Base-by-base conservation (phyloP, 2,329 filamentous ascomycete species). In the Sarocladium kiliense region DNA sequence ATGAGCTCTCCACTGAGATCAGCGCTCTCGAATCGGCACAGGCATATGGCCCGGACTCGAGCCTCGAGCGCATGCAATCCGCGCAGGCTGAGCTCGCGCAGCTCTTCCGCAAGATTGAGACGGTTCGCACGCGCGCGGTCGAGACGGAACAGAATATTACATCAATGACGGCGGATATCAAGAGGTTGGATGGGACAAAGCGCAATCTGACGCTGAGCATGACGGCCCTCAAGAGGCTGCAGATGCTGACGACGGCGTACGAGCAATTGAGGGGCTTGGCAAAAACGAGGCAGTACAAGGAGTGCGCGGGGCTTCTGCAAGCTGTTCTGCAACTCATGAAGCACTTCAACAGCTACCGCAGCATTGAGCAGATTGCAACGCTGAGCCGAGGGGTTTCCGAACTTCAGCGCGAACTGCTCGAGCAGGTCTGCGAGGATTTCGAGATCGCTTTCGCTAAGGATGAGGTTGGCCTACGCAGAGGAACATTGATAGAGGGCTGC, bases 201-300 rank as follows among this genome's bases (percentile, higher is more conserved):
- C 88, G 88, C 71, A 99, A 99, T 72, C 79, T 99, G 58, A 97
- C 94, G 10, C 80, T 96, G 54, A 97, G 91, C 61, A 99, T 99
- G 94, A 99, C 94, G 42, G 93, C 93, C 21, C 77, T 99, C 65
- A 99, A 99, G 77, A 82, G 94, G 47, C 79, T 99, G 63, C 94
- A 99, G 78, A 99, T 99, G 94, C 76, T 99, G 67, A 97, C 94
- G 4, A 97, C 94, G 3, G 94, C 94, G n/a, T 99, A 97, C 72
- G 94, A 97, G 68, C 94, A 99, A 74, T 79, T 99, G 56, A 83
- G 89, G 57, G 89, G 85, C 2, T 77, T 97, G 61, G 88, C 89
- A 61, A 89, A 89, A 71, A 87, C 88, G 34, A 80, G 93, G 56
- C 94, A 99, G 70, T 99, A 99, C 70, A 81, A 90, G 60, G 94